Evolutionary conservation across 2,329 filamentous ascomycete genomes (phyloP).

Genomic region (Aspergillus spinulosporus): DNA sequence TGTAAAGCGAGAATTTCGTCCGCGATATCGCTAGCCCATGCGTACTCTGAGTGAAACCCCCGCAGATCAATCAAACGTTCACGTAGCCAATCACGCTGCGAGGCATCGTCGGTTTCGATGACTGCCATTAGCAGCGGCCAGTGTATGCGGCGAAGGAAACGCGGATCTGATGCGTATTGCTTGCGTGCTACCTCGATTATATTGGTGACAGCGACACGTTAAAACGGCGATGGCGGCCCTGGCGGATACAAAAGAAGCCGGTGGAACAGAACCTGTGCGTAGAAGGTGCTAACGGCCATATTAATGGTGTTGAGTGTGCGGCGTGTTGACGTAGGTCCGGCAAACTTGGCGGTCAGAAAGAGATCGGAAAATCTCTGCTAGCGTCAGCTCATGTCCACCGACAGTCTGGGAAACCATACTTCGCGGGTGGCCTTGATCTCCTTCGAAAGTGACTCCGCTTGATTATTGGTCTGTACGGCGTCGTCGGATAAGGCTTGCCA

Average conservation of each 20-base stretch:
- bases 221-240: constrained; percentile 22
- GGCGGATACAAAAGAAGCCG: constrained; percentile 32
- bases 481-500: constrained; percentile 32
- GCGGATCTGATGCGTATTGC: constrained; percentile 33
- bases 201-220: constrained; percentile 30
- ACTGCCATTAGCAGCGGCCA: constrained; percentile 38
- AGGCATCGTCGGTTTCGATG: constrained; percentile 33
- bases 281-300: constrained; percentile 36
- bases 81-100: constrained; percentile 34
- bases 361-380: constrained; percentile 40
- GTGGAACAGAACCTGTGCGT: constrained; percentile 36
- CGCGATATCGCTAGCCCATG: constrained; percentile 33
- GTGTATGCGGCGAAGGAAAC: constrained; percentile 33
- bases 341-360: constrained; percentile 38
- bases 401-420: constrained; percentile 18
- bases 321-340: constrained; percentile 30
- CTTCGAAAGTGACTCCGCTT: constrained; percentile 24
- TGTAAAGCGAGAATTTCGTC: constrained; percentile 32
- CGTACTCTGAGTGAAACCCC: constrained; percentile 32
- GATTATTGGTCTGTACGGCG: constrained; percentile 16
- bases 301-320: constrained; percentile 40
- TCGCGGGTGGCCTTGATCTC: constrained; percentile 31
- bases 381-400: background rate
- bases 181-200: constrained; percentile 37
- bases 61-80: constrained; percentile 33